Evolutionary conservation across 441 rosid species (phyloP), one percentile per base, ranked within the genome.

Genomic region (Erysimum cheiri): DNA sequence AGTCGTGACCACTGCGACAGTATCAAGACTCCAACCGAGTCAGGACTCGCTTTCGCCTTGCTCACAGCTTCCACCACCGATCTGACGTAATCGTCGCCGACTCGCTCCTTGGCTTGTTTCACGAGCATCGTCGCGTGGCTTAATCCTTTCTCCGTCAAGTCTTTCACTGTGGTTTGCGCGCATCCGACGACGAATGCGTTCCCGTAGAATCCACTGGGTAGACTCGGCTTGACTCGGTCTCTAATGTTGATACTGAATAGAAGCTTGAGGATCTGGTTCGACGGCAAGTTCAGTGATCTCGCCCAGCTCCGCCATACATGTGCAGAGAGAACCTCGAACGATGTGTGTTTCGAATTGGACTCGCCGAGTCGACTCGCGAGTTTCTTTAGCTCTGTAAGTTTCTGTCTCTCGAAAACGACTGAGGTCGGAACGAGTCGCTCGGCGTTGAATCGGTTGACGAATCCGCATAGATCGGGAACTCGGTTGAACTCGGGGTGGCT

Each of bases 251-350:
- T 70, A 60, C 95, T 90, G 41, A 92, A 92, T 4, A 92, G 78
- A 41, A 92, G 93, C 84, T 88, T 90, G 47, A 85, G 14, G 39
- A 32, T 79, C 73, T 92, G 98, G 24, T 80, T 84, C 12, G 84
- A 70, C 0, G 91, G 88, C 24, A 92, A 46, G 72, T 83, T 83
- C 58, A 92, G 55, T 2, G 95, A 79, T 58, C 87, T 83, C 9
- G 86, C 86, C 98, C 98, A 92, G 80, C 93, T 83, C 61, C 90
- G 72, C 98, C 98, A 92, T 3, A 90, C 82, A 40, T 92, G 98
- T 8, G 93, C 96, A 0, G 96, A 79, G 6, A 90, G 78, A 14
- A 85, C 94, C 58, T 92, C 96, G 58, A 88, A 92, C 26, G 88
- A 84, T 28, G 96, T 88, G 77, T 50, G 81, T 37, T 41, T 50